Evolutionary conservation across 169 alveolate species (phyloP), one percentile per base, ranked within the genome.

Genomic region (Plasmodium gaboni): DNA sequence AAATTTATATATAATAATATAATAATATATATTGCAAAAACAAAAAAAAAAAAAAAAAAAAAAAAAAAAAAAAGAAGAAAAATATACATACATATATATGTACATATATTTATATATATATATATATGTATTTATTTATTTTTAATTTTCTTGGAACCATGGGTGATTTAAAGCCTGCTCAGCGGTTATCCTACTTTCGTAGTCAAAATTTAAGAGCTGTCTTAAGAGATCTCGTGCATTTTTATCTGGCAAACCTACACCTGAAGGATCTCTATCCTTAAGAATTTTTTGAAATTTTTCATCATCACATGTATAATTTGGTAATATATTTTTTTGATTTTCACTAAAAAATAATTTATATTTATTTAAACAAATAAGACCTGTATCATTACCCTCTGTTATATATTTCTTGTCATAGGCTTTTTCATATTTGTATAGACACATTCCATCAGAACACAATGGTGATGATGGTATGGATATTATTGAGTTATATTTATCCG

Each of bases 151-250:
- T 8, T 19, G 8, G 42, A 83, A 83, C 96, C 97, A 95, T 1
- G 94, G 92, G 64, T 95, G 97, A 57, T 93, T 73, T 10, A 94
- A 80, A 55, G 97, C 97, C 68, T 95, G 96, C 48, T 83, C 92
- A 0, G 97, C 96, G 51, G 93, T 93, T 26, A 93, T 94, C 48
- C 97, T 61, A 13, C 73, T 88, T 42, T 88, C 92, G 57, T 95
- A 96, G 64, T 94, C 96, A 55, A 93, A 88, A 70, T 93, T 89
- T n/a, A 95, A 73, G 38, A 92, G 63, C 15, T 94, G 93, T 26
- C 86, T 88, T 10, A 94, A 88, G 2, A 95, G 72, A 71, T 95
- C 95, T 73, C 95, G 90, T 24, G 97, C 97, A 46, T 83, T 83
- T 42, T 44, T 60, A 71, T 83, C 46, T 9, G 91, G 91, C 0